These are phyloP conservation scores for Melanogaster broomeanus DNA, from an alignment of 768 basidiomycete species.

Conservation along the genomic window DNA sequence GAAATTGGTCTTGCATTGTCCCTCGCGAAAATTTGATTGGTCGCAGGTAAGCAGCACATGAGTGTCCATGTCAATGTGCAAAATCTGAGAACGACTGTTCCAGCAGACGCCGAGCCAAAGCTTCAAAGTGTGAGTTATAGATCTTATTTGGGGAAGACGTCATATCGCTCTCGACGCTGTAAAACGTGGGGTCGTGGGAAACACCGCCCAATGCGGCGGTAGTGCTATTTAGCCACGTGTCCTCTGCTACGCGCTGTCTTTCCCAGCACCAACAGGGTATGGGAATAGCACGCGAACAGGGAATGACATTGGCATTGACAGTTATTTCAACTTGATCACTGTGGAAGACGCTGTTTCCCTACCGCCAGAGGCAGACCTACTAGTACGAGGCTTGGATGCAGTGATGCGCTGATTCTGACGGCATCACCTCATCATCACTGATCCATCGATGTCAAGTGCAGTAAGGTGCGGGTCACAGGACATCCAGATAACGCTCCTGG, in stretches of 20 bases:
- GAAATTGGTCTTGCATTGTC: neutral
- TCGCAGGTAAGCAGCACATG: constrained; percentile 18
- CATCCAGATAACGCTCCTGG: constrained; percentile 19
- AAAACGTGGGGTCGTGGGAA: constrained; percentile 47
- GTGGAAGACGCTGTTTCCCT: too few species aligned
- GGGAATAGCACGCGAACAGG: too few species aligned
- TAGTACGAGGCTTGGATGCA: too few species aligned
- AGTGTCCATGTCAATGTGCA: neutral
- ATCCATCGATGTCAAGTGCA: constrained; percentile 15
- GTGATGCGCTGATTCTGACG: constrained; percentile 15
- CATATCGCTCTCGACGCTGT: constrained; percentile 32
- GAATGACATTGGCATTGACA: too few species aligned
- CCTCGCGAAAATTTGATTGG: constrained; percentile 9
- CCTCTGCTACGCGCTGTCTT: neutral
- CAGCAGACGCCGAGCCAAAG: constrained; percentile 9
- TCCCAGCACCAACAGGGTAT: neutral
- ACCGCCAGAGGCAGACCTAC: too few species aligned
- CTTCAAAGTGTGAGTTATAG: constrained; percentile 23
- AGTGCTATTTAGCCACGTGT: constrained; percentile 2
- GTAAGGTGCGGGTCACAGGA: constrained; percentile 13
- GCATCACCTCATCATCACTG: constrained; percentile 14
- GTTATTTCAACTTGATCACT: too few species aligned
- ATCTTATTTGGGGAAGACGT: constrained; percentile 21
- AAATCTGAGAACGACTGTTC: constrained; percentile 6
- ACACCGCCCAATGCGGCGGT: constrained; percentile 6